phyloP scores from a whole-genome alignment of 1,284 basidiomycete genomes.

The Sporisorium graminicola region DNA sequence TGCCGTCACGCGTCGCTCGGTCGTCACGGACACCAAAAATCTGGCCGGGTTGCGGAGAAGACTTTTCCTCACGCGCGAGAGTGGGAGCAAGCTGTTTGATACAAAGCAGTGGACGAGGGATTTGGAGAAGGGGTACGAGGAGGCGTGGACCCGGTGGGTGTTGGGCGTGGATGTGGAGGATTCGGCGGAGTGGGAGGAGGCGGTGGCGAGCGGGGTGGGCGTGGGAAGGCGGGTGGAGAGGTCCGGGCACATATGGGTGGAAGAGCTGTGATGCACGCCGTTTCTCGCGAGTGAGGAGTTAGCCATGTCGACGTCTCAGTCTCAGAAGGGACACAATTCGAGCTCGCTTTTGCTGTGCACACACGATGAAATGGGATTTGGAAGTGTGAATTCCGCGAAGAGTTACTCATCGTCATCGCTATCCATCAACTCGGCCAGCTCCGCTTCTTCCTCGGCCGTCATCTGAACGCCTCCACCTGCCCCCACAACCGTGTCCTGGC shows the following conservation, averaged over 20 bases:
- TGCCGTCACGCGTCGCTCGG: conserved; percentile 43
- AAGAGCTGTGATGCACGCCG: conserved; percentile 9
- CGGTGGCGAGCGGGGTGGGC: neutral
- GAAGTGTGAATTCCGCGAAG: neutral
- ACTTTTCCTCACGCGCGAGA: conserved; percentile 74
- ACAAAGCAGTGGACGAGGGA: conserved; percentile 75
- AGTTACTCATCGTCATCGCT: conserved; percentile 16
- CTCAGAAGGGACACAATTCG: too few species aligned
- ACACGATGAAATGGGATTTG: neutral
- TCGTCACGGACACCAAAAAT: neutral
- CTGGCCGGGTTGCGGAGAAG: conserved; percentile 47
- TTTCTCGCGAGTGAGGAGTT: too few species aligned
- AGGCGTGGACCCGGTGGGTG: conserved; percentile 76
- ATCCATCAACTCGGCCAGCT: conserved; percentile 55
- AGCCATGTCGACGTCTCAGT: too few species aligned
- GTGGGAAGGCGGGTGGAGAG: conserved; percentile 11
- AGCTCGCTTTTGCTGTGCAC: too few species aligned
- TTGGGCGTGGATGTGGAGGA: conserved; percentile 73
- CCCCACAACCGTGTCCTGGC: conserved; percentile 6
- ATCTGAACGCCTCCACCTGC: conserved; percentile 12
- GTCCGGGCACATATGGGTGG: conserved; percentile 58
- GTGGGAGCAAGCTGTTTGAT: conserved; percentile 74
- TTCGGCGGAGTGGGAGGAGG: conserved; percentile 69
- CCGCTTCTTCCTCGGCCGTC: conserved; percentile 62
- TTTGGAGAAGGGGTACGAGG: conserved; percentile 73